These are phyloP conservation scores for Suillus subalutaceus DNA, from an alignment of 768 basidiomycete species.

Conservation along the genomic window DNA sequence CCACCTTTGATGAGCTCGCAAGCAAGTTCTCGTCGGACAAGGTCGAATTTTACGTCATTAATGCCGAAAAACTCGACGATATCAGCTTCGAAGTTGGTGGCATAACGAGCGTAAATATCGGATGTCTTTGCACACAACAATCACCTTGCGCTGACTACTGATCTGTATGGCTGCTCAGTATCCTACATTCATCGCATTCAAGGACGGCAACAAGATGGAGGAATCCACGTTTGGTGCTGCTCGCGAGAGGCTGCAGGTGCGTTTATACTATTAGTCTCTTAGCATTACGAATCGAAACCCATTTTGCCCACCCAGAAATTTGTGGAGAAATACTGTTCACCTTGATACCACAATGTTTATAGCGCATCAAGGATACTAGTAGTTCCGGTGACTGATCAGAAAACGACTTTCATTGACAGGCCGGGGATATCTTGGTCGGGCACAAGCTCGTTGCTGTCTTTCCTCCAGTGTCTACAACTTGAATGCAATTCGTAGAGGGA, in stretches of 20 bases:
- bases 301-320: not conserved
- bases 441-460: not conserved
- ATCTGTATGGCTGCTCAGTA: slow-evolving; percentile 1
- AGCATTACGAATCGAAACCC: not conserved
- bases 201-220: slow-evolving; percentile 10
- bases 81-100: slow-evolving; percentile 54
- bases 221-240: slow-evolving; percentile 3
- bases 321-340: slow-evolving; percentile 4
- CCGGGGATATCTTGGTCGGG: not conserved
- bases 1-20: slow-evolving; percentile 10
- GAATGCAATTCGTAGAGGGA: not conserved
- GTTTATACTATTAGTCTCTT: not conserved
- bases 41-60: slow-evolving; percentile 69
- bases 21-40: slow-evolving; percentile 20
- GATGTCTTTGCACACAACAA: not conserved
- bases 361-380: not conserved
- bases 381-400: not conserved
- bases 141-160: too few species aligned
- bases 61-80: slow-evolving; percentile 57
- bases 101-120: slow-evolving; percentile 3
- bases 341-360: not conserved
- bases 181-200: slow-evolving; percentile 11
- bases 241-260: slow-evolving; percentile 6
- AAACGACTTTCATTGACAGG: not conserved
- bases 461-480: not conserved